Percentiles rank a stretch among this genome's conserved stretches.
Evolutionary conservation across 805 yeast genomes (phyloP).

Genomic region (Saturnispora galanensis): DNA sequence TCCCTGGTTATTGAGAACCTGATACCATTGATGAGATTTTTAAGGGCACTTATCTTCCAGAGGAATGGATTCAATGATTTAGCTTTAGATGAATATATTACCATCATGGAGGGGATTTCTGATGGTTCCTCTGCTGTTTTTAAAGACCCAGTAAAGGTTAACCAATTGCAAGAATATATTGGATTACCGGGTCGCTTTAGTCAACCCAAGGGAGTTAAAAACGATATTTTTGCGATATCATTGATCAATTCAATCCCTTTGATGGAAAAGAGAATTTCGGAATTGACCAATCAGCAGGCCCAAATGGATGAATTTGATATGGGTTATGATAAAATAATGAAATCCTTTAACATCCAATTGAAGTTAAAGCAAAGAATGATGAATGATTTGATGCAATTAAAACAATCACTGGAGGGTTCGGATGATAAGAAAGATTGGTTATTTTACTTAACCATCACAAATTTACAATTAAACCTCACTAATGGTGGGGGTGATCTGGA

Average conservation of each 20-base stretch:
- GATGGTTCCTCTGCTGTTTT: too few relatives aligned
- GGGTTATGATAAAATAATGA: slow-evolving; percentile 16
- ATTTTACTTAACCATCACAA: neutral
- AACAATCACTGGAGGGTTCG: neutral
- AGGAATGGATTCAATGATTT: slow-evolving; percentile 26
- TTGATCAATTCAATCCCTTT: slow-evolving; percentile 20
- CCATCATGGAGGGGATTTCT: slow-evolving; percentile 18
- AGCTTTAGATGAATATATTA: slow-evolving; percentile 32
- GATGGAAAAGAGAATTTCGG: slow-evolving; percentile 13
- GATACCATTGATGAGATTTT: slow-evolving; percentile 30
- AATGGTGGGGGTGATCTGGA: neutral
- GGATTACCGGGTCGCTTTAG: neutral
- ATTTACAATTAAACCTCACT: neutral
- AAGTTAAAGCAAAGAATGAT: slow-evolving; percentile 14
- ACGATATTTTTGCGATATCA: slow-evolving; percentile 18
- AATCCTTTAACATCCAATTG: slow-evolving; percentile 13
- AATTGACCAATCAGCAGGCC: slow-evolving; percentile 10
- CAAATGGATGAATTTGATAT: slow-evolving; percentile 18
- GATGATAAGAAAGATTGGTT: neutral
- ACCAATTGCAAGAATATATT: neutral
- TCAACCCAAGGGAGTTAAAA: slow-evolving; percentile 10
- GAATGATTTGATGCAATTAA: slow-evolving; percentile 3
- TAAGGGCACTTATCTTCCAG: slow-evolving; percentile 34
- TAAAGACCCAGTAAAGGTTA: slow-evolving; percentile 2
- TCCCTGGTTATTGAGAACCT: slow-evolving; percentile 28